Evolutionary conservation across 1,284 basidiomycete genomes (phyloP).

Genomic region (Rhizoctonia solani): DNA sequence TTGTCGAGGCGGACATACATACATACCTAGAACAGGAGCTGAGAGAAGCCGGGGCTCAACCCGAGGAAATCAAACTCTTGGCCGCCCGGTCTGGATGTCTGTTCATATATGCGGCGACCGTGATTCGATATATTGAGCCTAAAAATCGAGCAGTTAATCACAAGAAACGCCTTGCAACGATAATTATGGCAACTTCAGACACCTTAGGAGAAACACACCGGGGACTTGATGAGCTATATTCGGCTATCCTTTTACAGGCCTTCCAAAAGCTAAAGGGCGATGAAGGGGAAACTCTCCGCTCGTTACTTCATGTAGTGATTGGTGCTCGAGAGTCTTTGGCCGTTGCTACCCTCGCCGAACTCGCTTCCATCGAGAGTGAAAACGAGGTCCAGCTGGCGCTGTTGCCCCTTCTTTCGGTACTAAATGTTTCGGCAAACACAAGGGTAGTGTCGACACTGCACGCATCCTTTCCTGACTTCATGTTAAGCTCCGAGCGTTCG

Average conservation of each 20-base stretch:
- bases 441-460: background rate
- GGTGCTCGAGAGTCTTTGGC: background rate
- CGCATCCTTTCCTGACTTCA: conserved; percentile 4
- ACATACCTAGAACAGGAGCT: conserved; percentile 20
- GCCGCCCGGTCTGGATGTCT: conserved; percentile 9
- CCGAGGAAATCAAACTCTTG: conserved; percentile 1
- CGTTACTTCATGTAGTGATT: background rate
- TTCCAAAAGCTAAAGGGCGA: background rate
- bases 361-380: background rate
- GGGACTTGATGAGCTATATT: conserved; percentile 1
- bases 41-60: background rate
- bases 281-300: background rate
- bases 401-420: background rate
- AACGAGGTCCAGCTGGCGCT: background rate
- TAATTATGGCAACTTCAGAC: background rate
- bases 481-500: background rate
- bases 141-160: background rate
- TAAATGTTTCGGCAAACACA: background rate
- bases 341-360: background rate
- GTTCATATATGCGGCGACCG: conserved; percentile 24
- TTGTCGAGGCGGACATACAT: conserved; percentile 29
- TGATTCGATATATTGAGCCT: conserved; percentile 1
- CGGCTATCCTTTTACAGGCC: background rate
- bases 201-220: background rate
- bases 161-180: background rate